Conservation (phyloP, 768 basidiomycete genomes). For the Psilocybe subaeruginosa region DNA sequence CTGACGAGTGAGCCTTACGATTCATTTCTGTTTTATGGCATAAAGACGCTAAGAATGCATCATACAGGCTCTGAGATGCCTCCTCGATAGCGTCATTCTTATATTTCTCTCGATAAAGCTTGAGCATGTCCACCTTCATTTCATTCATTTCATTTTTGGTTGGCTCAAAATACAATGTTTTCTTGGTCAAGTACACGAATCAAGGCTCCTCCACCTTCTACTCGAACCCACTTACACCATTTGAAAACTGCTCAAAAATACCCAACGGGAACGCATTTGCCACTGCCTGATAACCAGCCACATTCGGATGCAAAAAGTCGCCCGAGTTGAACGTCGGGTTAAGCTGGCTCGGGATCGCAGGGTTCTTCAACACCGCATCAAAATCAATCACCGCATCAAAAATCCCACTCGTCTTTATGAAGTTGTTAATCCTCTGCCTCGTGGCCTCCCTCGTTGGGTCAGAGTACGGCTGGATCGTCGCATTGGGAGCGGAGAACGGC, state of each 20-base stretch:
- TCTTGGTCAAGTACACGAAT: too few species aligned
- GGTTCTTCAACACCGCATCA: constrained; percentile 43
- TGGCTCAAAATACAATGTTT: too few species aligned
- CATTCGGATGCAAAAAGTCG: constrained; percentile 51
- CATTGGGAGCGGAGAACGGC: constrained; percentile 39
- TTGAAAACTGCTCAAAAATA: constrained; percentile 29
- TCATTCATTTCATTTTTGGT: too few species aligned
- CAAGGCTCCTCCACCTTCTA: neutral
- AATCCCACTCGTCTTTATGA: constrained; percentile 41
- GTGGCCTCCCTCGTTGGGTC: constrained; percentile 41
- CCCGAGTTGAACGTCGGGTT: constrained; percentile 42
- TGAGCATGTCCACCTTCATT: too few species aligned
- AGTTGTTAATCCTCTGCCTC: constrained; percentile 44
- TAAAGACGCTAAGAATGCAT: too few species aligned
- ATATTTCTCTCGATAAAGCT: too few species aligned
- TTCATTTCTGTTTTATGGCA: too few species aligned
- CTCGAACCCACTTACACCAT: neutral
- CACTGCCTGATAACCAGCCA: constrained; percentile 45
- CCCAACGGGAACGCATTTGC: constrained; percentile 43
- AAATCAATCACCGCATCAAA: constrained; percentile 55
- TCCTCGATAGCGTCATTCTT: too few species aligned
- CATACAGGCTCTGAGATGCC: too few species aligned
- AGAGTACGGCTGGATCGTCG: constrained; percentile 40
- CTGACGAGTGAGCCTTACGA: too few species aligned
- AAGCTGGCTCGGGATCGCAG: constrained; percentile 38